A percentile compares a stretch with the other conserved stretches of the same genome.
Evolutionary conservation across 1,139 yeast genomes (phyloP).

Genomic region (Candida sp.): DNA sequence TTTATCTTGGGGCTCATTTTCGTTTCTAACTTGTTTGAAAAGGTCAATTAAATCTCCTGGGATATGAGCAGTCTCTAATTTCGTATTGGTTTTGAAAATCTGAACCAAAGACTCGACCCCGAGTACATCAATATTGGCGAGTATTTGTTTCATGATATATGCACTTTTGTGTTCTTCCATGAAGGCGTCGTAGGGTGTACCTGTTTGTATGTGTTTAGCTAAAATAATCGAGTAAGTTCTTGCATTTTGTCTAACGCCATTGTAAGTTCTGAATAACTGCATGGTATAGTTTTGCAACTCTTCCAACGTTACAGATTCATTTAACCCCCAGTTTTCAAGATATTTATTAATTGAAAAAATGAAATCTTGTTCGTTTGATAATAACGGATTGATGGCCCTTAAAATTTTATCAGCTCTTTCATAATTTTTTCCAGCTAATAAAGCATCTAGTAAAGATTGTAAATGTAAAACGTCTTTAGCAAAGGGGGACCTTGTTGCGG

Average conservation of each 20-base stretch:
- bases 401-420: constrained; percentile 72
- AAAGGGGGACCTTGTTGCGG: constrained; percentile 43
- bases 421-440: constrained; percentile 64
- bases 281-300: constrained; percentile 27
- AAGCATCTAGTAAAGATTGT: constrained; percentile 80
- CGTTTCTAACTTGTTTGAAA: constrained; percentile 23
- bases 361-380: constrained; percentile 28
- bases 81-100: constrained; percentile 22
- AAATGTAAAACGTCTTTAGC: constrained; percentile 62
- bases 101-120: constrained; percentile 59
- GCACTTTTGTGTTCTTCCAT: constrained; percentile 6
- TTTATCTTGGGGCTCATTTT: constrained; percentile 3
- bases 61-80: constrained; percentile 24
- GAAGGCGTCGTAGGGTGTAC: constrained; percentile 9
- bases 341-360: constrained; percentile 36
- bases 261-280: constrained; percentile 24
- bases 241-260: constrained; percentile 33
- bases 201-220: constrained; percentile 20
- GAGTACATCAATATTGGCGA: constrained; percentile 65
- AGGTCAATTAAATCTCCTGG: constrained; percentile 32
- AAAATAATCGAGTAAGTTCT: constrained; percentile 45
- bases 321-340: constrained; percentile 30
- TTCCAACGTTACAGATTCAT: constrained; percentile 19
- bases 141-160: constrained; percentile 29
- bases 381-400: constrained; percentile 49